Percentiles rank a stretch among this genome's conserved stretches.
Conservation (phyloP, 805 yeast species). For the Crinitomyces ghanaensis region DNA sequence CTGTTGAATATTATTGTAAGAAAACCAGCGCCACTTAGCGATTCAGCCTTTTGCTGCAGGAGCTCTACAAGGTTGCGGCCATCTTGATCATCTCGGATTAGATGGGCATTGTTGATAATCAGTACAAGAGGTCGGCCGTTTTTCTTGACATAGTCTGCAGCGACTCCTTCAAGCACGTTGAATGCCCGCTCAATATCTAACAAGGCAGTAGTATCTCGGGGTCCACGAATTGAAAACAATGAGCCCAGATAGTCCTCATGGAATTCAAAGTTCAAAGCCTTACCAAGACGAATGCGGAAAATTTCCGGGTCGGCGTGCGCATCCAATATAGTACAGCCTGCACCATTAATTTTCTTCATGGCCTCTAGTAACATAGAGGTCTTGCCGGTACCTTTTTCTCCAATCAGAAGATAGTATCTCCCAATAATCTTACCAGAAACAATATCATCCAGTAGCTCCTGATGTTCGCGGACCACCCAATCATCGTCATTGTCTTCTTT, state of each 20-base stretch:
- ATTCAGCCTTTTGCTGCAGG: slow-evolving; percentile 74
- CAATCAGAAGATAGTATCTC: slow-evolving; percentile 58
- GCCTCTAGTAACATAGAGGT: slow-evolving; percentile 65
- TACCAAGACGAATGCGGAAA: slow-evolving; percentile 63
- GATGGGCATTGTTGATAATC: slow-evolving; percentile 63
- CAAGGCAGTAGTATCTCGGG: slow-evolving; percentile 73
- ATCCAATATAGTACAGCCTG: slow-evolving; percentile 58
- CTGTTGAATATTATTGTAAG: slow-evolving; percentile 63
- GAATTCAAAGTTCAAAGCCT: slow-evolving; percentile 59
- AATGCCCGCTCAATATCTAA: slow-evolving; percentile 77
- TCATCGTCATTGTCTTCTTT: slow-evolving; percentile 8
- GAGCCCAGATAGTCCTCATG: slow-evolving; percentile 79
- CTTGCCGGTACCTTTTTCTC: slow-evolving; percentile 84
- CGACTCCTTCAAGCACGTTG: slow-evolving; percentile 61
- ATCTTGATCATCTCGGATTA: slow-evolving; percentile 64
- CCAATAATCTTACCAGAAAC: slow-evolving; percentile 55
- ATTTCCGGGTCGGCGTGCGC: slow-evolving; percentile 83
- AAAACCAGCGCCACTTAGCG: slow-evolving; percentile 60
- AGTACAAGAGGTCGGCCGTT: slow-evolving; percentile 48
- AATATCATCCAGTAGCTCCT: slow-evolving; percentile 49
- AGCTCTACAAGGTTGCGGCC: slow-evolving; percentile 61
- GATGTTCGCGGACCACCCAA: slow-evolving; percentile 65
- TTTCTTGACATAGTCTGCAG: slow-evolving; percentile 32
- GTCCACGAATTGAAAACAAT: slow-evolving; percentile 68
- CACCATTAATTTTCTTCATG: slow-evolving; percentile 50